Evolutionary conservation across 441 rosid species (phyloP).

Genomic region (Lepidium campestre): DNA sequence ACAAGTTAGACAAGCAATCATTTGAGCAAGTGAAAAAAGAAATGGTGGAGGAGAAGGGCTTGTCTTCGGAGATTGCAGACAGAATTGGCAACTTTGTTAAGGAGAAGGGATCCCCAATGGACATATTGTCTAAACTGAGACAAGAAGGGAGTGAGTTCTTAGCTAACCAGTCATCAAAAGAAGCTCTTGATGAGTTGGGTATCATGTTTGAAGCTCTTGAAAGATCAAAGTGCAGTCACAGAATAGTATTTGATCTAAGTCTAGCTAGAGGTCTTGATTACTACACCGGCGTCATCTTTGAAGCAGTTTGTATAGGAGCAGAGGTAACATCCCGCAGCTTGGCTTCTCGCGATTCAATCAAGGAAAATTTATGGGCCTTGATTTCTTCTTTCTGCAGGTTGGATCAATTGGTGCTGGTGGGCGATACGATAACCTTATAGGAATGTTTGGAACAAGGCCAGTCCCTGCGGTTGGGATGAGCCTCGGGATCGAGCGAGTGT

Average conservation of each 20-base stretch:
- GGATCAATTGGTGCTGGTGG: conserved; percentile 97
- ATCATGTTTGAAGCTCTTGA: conserved; percentile 80
- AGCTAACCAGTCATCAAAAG: conserved; percentile 47
- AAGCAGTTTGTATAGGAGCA: conserved; percentile 75
- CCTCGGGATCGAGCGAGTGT: conserved; percentile 87
- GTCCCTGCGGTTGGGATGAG: conserved; percentile 98
- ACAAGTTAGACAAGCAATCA: conserved; percentile 53
- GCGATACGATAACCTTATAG: conserved; percentile 84
- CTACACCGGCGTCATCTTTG: conserved; percentile 90
- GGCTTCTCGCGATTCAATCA: neutral
- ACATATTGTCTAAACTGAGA: conserved; percentile 55
- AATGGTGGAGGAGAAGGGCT: conserved; percentile 95
- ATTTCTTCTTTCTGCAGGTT: conserved; percentile 43
- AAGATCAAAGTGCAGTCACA: conserved; percentile 64
- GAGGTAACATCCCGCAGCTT: conserved; percentile 39
- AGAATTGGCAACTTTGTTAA: conserved; percentile 74
- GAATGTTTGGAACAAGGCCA: conserved; percentile 80
- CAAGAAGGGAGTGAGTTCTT: conserved; percentile 53
- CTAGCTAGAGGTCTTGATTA: conserved; percentile 97
- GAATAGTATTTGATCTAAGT: conserved; percentile 87
- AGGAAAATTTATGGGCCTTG: neutral
- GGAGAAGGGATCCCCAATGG: conserved; percentile 68
- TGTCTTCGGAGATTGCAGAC: conserved; percentile 62
- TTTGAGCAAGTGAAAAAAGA: conserved; percentile 81
- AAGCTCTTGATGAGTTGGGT: conserved; percentile 70